Evolutionary conservation across 1,139 yeast species (phyloP).

Genomic region (Hemisphaericaspora xylanilytica): DNA sequence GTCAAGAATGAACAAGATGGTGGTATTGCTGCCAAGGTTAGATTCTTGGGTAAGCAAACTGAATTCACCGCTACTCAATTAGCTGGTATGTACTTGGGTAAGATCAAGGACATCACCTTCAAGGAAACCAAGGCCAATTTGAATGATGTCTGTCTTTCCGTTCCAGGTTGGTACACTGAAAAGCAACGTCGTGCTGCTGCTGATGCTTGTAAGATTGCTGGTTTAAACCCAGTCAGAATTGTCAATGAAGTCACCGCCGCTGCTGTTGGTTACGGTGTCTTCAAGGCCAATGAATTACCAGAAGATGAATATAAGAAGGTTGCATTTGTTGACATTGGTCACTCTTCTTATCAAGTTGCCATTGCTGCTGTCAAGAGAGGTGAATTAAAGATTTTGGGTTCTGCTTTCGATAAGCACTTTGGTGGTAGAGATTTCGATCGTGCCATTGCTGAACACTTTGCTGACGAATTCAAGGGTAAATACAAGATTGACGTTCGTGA

Average conservation of each 20-base stretch:
- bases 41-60: slow-evolving; percentile 74
- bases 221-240: slow-evolving; percentile 95
- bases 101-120: slow-evolving; percentile 76
- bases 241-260: slow-evolving; percentile 98
- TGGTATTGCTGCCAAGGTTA: slow-evolving; percentile 79
- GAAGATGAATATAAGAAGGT: slow-evolving; percentile 88
- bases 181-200: slow-evolving; percentile 94
- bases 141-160: slow-evolving; percentile 88
- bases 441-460: slow-evolving; percentile 93
- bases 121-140: slow-evolving; percentile 81
- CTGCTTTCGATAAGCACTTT: slow-evolving; percentile 91
- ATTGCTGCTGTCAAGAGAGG: slow-evolving; percentile 94
- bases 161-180: slow-evolving; percentile 97
- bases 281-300: slow-evolving; percentile 91
- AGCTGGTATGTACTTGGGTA: slow-evolving; percentile 91
- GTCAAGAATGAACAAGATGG: slow-evolving; percentile 64
- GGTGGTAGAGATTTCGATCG: slow-evolving; percentile 98
- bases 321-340: slow-evolving; percentile 95
- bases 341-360: slow-evolving; percentile 90
- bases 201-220: slow-evolving; percentile 95
- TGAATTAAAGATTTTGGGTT: slow-evolving; percentile 87
- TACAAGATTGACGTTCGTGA: slow-evolving; percentile 89
- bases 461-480: slow-evolving; percentile 84
- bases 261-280: slow-evolving; percentile 98
- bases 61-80: slow-evolving; percentile 87